Base-by-base conservation (phyloP, 768 basidiomycete genomes). In the Pisolithus microcarpus region DNA sequence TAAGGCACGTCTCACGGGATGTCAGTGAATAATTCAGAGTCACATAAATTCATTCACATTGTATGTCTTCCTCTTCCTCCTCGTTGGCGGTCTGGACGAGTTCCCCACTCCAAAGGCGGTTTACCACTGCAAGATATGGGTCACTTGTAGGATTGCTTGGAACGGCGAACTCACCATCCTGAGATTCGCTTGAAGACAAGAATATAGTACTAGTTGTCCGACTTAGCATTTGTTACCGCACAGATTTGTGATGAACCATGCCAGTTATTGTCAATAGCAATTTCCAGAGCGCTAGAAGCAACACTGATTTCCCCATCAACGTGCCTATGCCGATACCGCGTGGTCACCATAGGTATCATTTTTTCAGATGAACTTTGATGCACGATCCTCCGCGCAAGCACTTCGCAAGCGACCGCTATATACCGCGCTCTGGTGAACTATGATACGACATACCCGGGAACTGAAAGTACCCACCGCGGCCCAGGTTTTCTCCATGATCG, bases 181-280 rank as follows among this genome's bases (percentile, higher is more conserved):
- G 91, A 13, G 89, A 82, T 69, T 93, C 91, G 44, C 65, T 82
- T 0, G 90, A 93, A 9, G 91, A 91, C 38, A 94, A 66, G 64
- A 94, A 93, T 58, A 89, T 87, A 6, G 81, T 77, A 57, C 89
- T 91, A 47, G 6, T 49, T 15, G 52, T 9, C 21, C 21, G 18
- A 31, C 46, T 42, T 48, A 44, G 50, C 10, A 30, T 30, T 30
- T 23, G 49, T 16, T 18, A 52, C 52, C 16, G 15, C 28, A 26
- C 11, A 38, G 2, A 43, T 28, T n/a, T 18, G 8, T 40, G 8
- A 9, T 15, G 42, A 44, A 50, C 40, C 61, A 37, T 56, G 91
- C 90, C 91, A 91, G 58, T 91, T 82, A 49, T 89, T 80, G 65
- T 97, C 94, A 54, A 95, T 89, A n/a, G 94, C 92, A 65, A 84